Evolutionary conservation across 2,329 filamentous ascomycete genomes (phyloP), one percentile per base, ranked within the genome.

Genomic region (Colletotrichum truncatum): DNA sequence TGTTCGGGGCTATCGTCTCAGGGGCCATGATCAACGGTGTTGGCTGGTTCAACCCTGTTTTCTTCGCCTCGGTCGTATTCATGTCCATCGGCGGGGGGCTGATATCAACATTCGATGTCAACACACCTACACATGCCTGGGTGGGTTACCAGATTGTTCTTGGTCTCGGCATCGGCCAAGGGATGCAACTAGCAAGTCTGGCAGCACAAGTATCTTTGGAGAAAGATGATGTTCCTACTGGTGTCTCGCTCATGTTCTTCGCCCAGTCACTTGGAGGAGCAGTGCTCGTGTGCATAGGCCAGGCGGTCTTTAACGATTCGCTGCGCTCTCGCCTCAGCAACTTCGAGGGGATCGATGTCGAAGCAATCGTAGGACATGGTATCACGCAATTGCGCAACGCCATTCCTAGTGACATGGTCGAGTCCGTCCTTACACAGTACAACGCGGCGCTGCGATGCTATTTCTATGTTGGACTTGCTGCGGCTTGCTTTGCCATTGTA

Each of bases 401-500:
- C 2, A 85, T 64, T 3, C 39, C 52, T 2, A 4, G 12, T 8
- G 26, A 57, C 12, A 11, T 52, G 23, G 34, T 48, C 2, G 18
- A 34, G 10, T 14, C 30, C 16, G 60, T 71, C 1, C 28, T 74
- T 5, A 14, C 49, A 6, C 85, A 84, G 0, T 91, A 91, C 75
- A 90, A 90, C 69, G 69, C 76, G 4, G 82, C 87, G 0, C 70
- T 91, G 10, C 80, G 79, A 2, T 73, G 82, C 49, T 82, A 82
- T 0, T 90, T 87, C 71, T 85, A 85, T 67, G 83, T 89, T 3
- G 80, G 80, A 2, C 77, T 87, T 5, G 84, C 84, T 0, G 74
- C 85, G 62, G 77, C 81, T 0, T 76, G 77, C 5, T 36, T 87
- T 4, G 82, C 80, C 6, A 78, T 88, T 14, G 28, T 88, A n/a